Evolutionary conservation across 73 alveolate genomes (phyloP).

Genomic region (Uronychia setigera): DNA sequence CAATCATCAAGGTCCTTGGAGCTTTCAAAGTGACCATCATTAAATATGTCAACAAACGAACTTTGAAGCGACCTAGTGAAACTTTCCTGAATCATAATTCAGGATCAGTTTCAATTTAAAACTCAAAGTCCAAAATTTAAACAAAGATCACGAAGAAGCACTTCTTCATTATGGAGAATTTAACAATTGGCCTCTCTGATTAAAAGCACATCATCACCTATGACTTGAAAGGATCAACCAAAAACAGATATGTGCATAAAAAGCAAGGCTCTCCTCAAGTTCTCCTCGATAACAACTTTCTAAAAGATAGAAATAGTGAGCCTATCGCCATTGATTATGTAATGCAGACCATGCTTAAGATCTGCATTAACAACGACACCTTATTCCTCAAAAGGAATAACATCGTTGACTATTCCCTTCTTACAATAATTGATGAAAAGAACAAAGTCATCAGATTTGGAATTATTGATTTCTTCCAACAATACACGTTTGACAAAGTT

Average conservation of each 20-base stretch:
- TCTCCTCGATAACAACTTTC: constrained; percentile 22
- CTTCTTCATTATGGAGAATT: constrained; percentile 36
- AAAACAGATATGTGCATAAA: not conserved
- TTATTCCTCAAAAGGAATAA: constrained; percentile 13
- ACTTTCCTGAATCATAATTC: not conserved
- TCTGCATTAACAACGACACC: constrained; percentile 24
- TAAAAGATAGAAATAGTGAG: not conserved
- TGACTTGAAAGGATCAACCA: constrained; percentile 37
- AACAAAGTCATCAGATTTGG: constrained; percentile 26
- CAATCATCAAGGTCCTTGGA: constrained; percentile 4
- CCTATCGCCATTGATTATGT: constrained; percentile 5
- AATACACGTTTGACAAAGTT: constrained; percentile 19
- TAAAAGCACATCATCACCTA: not conserved
- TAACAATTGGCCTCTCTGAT: constrained; percentile 21
- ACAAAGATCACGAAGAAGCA: constrained; percentile 28
- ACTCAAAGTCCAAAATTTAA: not conserved
- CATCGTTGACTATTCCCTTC: constrained; percentile 48
- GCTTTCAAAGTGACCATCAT: not conserved
- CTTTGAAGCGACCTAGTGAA: not conserved
- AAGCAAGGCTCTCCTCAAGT: not conserved
- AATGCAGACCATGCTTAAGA: not conserved
- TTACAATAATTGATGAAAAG: constrained; percentile 35
- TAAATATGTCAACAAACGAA: not conserved
- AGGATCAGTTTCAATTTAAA: not conserved
- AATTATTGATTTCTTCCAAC: constrained; percentile 54